Evolutionary conservation across 2,329 filamentous ascomycete genomes (phyloP), one percentile per base, ranked within the genome.

Genomic region (Microsporum canis): DNA sequence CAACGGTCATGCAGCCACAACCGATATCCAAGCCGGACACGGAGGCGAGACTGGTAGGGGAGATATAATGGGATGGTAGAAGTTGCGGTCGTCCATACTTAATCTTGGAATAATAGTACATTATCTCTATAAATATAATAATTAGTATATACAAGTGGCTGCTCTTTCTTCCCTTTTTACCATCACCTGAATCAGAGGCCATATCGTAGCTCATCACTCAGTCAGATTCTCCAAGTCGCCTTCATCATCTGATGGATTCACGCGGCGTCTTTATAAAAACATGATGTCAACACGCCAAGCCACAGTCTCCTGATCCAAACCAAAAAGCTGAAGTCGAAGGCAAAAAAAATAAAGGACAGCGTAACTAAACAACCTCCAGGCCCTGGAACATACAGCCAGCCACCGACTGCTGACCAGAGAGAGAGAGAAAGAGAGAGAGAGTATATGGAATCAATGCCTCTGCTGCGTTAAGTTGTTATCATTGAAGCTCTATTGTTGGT

Each of bases 221-320:
- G 23, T 29, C 14, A 31, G 45, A 8, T 29, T 3, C 45, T 51
- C 27, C 23, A 8, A 10, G 5, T 47, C 43, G 23, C 14, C 27
- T 23, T 29, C 45, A 23, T 51, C 45, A 51, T 51, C 23, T 51
- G 45, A 51, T 51, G 23, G 14, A 36, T 55, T 36, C 51, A 55
- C 33, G 51, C 10, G 29, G 31, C 17, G 51, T 2, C 23, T 23
- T 8, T 55, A 17, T 36, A 23, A 34, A 27, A 27, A 6, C 7
- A 55, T 55, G 51, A 55, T 55, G 51, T 55, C 51, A 55, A 51
- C 45, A 36, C 31, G 51, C 51, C 51, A 55, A 55, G 51, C 51
- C 51, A 47, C 43, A 17, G 51, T 23, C 51, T 55, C 33, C 51
- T 55, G 51, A 55, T 36, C 31, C 51, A 53, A 34, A 10, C 31